Evolutionary conservation across 2,329 filamentous ascomycete species (phyloP), one percentile per base, ranked within the genome.

Genomic region (Neurospora sp.): DNA sequence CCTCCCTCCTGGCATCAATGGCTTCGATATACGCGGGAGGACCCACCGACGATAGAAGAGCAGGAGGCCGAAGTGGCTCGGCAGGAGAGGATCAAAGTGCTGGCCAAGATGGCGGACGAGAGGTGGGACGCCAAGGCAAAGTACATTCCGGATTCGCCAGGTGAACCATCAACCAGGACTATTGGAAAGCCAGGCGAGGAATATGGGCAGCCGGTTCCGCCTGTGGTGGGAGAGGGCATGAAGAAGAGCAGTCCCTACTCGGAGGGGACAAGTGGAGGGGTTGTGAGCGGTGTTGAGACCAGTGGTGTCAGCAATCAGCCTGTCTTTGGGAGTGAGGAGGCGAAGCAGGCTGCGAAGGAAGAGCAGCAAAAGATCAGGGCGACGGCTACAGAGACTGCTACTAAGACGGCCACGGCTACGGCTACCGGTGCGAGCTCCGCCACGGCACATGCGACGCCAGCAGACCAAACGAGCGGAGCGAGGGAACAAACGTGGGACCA

Each of bases 1-100:
- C 81, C 85, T 68, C 88, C 89, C 11, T 82, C 84, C 73, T 91
- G 89, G 89, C 88, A 90, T 79, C 88, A 90, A 76, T 91, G 89
- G 89, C 82, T 91, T 67, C 86, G 89, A 17, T 83, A 90, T 77
- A 86, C 84, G 66, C 85, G 89, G 23, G 71, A 76, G 2, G 77
- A 83, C 0, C 81, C 88, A 1, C 89, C 89, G 0, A 84, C 81
- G 1, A 77, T 90, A 11, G 78, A 79, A 0, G 89, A 91, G 77
- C 87, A 90, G 77, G 75, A 79, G 6, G 78, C 77, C 40, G 88
- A 91, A 68, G 76, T 87, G 1, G 75, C 77, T 11, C 83, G 89
- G 36, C 86, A 84, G 77, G 80, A 81, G 67, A 81, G 83, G 70
- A 83, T 90, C 73, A 85, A 84, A 77, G 71, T 82, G 6, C 81